Percentiles rank a stretch among this genome's conserved stretches.
phyloP scores from a whole-genome alignment of 495 filamentous ascomycete genomes.

The Penicillium diatomitis region DNA sequence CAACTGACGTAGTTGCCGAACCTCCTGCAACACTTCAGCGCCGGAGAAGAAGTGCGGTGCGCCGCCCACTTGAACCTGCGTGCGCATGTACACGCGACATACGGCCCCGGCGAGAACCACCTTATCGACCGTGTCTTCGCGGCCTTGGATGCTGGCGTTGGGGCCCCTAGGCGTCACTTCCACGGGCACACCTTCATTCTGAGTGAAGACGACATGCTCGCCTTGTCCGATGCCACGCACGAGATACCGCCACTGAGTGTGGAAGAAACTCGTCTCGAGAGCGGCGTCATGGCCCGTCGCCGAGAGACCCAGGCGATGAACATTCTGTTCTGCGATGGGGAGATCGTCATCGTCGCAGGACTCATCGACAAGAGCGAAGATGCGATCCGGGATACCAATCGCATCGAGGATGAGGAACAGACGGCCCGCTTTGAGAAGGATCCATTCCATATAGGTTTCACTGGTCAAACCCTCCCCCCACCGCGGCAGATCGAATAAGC shows the following conservation, averaged over 20 bases:
- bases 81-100: conserved; percentile 54
- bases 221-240: conserved; percentile 63
- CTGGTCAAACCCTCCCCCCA: conserved; percentile 89
- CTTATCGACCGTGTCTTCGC: conserved; percentile 52
- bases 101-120: conserved; percentile 45
- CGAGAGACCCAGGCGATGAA: conserved; percentile 59
- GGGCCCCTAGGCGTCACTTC: conserved; percentile 53
- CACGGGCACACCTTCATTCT: conserved; percentile 72
- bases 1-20: conserved; percentile 52
- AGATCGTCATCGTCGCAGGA: conserved; percentile 87
- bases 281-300: conserved; percentile 45
- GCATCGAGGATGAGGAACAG: conserved; percentile 78
- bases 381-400: conserved; percentile 71
- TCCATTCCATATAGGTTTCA: conserved; percentile 89
- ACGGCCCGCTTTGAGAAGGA: conserved; percentile 65
- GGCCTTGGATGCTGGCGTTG: conserved; percentile 34
- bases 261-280: conserved; percentile 66
- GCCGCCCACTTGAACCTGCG: conserved; percentile 55
- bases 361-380: conserved; percentile 77
- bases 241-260: conserved; percentile 72
- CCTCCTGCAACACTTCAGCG: conserved; percentile 60
- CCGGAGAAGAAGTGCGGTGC: conserved; percentile 48
- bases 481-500: conserved; percentile 58
- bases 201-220: conserved; percentile 61
- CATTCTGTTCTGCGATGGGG: conserved; percentile 62